Percentiles rank a stretch among this genome's conserved stretches.
Conservation (phyloP, 441 rosid species). For the Sinapis alba region DNA sequence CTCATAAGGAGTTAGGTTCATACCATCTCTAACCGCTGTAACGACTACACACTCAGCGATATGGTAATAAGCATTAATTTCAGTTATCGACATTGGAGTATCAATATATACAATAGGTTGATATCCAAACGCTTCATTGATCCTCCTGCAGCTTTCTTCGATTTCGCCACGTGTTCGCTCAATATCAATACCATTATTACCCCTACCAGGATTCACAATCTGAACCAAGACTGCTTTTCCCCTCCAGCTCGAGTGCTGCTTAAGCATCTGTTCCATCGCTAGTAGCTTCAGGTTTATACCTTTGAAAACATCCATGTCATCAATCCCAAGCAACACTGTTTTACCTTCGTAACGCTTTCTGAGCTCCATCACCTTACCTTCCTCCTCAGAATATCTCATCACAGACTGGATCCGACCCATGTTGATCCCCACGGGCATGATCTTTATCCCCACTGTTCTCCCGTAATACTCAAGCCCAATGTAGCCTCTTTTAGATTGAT, state of each 20-base stretch:
- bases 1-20: slow-evolving; percentile 62
- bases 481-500: slow-evolving; percentile 56
- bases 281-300: slow-evolving; percentile 54
- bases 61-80: slow-evolving; percentile 51
- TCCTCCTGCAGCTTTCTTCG: slow-evolving; percentile 45
- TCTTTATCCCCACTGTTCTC: slow-evolving; percentile 54
- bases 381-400: slow-evolving; percentile 48
- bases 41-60: slow-evolving; percentile 59
- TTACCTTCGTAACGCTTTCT: slow-evolving; percentile 47
- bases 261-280: slow-evolving; percentile 60
- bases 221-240: slow-evolving; percentile 54
- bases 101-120: slow-evolving; percentile 51
- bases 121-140: slow-evolving; percentile 54
- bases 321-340: slow-evolving; percentile 54
- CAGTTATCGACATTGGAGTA: slow-evolving; percentile 42
- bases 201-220: slow-evolving; percentile 57
- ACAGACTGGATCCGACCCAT: slow-evolving; percentile 52
- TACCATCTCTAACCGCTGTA: slow-evolving; percentile 63
- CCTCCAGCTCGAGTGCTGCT: slow-evolving; percentile 49
- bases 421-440: slow-evolving; percentile 58
- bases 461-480: slow-evolving; percentile 50
- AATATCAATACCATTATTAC: slow-evolving; percentile 44
- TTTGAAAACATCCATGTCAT: slow-evolving; percentile 55
- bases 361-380: slow-evolving; percentile 43
- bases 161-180: slow-evolving; percentile 44